phyloP scores from a whole-genome alignment of 2,329 filamentous ascomycete species.

The Aspergillus niger region DNA sequence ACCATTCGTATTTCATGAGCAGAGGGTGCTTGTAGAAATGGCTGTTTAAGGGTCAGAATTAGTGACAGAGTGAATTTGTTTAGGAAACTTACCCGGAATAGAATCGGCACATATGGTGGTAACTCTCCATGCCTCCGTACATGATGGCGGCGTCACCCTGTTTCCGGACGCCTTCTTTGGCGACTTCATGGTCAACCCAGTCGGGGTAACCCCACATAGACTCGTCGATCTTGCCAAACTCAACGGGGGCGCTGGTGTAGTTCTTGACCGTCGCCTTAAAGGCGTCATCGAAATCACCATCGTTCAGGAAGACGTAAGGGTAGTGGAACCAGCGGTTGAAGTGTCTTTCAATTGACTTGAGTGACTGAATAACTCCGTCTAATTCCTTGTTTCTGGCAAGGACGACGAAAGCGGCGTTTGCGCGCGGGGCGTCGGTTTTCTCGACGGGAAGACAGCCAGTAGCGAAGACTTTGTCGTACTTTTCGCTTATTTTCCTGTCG shows the following conservation, averaged over 20 bases:
- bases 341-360: slow-evolving; percentile 97
- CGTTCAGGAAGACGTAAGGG: slow-evolving; percentile 97
- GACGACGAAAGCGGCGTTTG: slow-evolving; percentile 94
- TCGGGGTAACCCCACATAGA: slow-evolving; percentile 96
- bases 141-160: slow-evolving; percentile 97
- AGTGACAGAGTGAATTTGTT: no score
- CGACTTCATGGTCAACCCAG: slow-evolving; percentile 92
- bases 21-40: slow-evolving; percentile 98
- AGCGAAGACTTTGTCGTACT: slow-evolving; percentile 95
- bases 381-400: slow-evolving; percentile 94
- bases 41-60: slow-evolving; percentile 45
- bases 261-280: slow-evolving; percentile 88
- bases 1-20: slow-evolving; percentile 97
- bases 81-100: slow-evolving; percentile 79
- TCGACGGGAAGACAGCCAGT: slow-evolving; percentile 80
- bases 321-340: slow-evolving; percentile 99
- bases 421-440: slow-evolving; percentile 71
- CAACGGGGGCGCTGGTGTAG: slow-evolving; percentile 82
- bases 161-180: slow-evolving; percentile 92
- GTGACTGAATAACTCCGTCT: slow-evolving; percentile 90
- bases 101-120: slow-evolving; percentile 98
- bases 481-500: slow-evolving; percentile 88
- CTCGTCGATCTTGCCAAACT: slow-evolving; percentile 90
- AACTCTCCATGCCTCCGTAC: slow-evolving; percentile 98
- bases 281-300: slow-evolving; percentile 91